Conservation (phyloP, 768 basidiomycete genomes). For the Calvatia gigantea region DNA sequence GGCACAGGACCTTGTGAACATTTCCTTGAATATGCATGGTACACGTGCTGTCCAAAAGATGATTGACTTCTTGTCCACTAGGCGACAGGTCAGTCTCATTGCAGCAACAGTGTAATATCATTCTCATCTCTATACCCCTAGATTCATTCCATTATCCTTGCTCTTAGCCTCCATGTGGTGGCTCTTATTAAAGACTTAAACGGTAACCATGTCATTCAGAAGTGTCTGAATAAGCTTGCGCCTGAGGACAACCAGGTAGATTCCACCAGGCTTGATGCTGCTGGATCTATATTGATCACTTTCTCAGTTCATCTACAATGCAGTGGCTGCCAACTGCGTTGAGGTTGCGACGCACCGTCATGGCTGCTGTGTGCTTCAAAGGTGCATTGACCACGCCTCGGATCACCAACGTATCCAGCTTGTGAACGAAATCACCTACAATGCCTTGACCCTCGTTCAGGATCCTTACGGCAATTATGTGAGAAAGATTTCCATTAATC, state of each 20-base stretch:
- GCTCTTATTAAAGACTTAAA: conserved; percentile 99
- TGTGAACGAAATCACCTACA: conserved; percentile 98
- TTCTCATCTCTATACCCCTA: conserved; percentile 48
- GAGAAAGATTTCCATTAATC: conserved; percentile 22
- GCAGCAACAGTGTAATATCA: conserved; percentile 13
- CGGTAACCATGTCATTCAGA: conserved; percentile 97
- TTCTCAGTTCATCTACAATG: conserved; percentile 95
- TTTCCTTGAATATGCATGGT: conserved; percentile 99
- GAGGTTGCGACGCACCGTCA: conserved; percentile 98
- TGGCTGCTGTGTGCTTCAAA: conserved; percentile 96
- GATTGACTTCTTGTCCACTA: conserved; percentile 97
- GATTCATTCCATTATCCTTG: conserved; percentile 96
- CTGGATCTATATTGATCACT: not conserved
- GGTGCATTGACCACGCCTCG: conserved; percentile 97
- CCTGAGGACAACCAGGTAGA: conserved; percentile 96
- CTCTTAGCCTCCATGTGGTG: conserved; percentile 95
- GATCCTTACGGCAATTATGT: conserved; percentile 96
- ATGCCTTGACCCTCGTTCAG: conserved; percentile 95
- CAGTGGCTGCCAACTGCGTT: conserved; percentile 97
- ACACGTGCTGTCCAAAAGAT: conserved; percentile 99
- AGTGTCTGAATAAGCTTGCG: conserved; percentile 96
- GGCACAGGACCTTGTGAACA: conserved; percentile 94
- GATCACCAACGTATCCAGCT: conserved; percentile 93
- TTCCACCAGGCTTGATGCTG: conserved; percentile 5
- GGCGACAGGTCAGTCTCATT: conserved; percentile 75